A percentile compares a stretch with the other conserved stretches of the same genome.
These are phyloP conservation scores for Hsuehochloa calcarea DNA, from an alignment of 176 grass and related monocot genomes.

Conservation along the genomic window DNA sequence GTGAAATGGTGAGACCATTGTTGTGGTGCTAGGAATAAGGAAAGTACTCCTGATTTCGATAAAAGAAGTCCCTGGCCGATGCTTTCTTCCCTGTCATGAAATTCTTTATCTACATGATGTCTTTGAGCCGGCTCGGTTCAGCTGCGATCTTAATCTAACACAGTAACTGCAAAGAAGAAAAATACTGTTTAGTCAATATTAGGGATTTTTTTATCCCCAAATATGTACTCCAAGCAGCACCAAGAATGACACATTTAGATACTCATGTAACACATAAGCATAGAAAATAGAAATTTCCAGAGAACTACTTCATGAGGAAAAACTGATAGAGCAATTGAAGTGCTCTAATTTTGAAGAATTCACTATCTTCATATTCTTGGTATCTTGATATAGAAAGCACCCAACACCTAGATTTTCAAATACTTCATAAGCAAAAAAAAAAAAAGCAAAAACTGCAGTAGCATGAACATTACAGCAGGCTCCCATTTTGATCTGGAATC, in stretches of 20 bases:
- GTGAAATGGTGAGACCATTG: neutral
- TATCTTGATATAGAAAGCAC: neutral
- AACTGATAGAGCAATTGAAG: neutral
- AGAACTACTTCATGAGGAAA: neutral
- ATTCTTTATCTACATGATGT: neutral
- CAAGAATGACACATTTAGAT: neutral
- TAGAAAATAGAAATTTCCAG: neutral
- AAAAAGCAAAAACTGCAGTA: neutral
- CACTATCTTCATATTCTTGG: neutral
- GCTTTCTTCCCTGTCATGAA: neutral
- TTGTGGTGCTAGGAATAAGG: neutral
- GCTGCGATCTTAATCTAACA: neutral
- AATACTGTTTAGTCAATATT: neutral
- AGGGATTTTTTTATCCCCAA: neutral
- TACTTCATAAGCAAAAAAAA: neutral
- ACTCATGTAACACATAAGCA: neutral
- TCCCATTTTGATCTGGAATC: neutral
- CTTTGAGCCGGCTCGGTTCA: neutral
- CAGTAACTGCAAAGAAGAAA: constrained; percentile 12
- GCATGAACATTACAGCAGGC: neutral
- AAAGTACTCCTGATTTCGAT: neutral
- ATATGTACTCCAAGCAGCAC: neutral
- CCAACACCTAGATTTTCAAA: neutral
- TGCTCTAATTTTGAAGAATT: neutral
- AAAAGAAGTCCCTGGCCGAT: neutral